Conservation (phyloP, 495 filamentous ascomycete species). For the Immersiella caudata region DNA sequence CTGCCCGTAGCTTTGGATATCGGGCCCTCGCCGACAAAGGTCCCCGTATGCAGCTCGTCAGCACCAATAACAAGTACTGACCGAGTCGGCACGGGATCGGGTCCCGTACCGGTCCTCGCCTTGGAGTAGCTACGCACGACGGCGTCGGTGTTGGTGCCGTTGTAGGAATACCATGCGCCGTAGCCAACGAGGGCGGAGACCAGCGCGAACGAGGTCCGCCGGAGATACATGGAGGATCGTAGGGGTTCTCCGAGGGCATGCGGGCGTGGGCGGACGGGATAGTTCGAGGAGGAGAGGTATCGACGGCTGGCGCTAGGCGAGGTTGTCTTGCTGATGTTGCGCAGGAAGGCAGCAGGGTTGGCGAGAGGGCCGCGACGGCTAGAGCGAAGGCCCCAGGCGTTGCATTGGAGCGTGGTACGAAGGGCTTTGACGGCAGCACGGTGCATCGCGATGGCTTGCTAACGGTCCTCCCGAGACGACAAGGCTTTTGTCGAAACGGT, state of each 20-base stretch:
- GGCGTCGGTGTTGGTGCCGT: slow-evolving; percentile 36
- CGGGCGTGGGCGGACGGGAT: slow-evolving; percentile 23
- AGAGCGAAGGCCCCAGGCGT: slow-evolving; percentile 45
- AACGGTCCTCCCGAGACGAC: slow-evolving; percentile 8
- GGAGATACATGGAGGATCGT: slow-evolving; percentile 54
- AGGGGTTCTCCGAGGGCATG: slow-evolving; percentile 43
- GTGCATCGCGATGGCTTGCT: slow-evolving; percentile 43
- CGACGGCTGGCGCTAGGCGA: neutral
- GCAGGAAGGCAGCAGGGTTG: slow-evolving; percentile 21
- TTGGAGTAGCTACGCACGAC: slow-evolving; percentile 32
- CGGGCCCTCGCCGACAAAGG: slow-evolving; percentile 77
- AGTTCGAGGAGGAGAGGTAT: neutral
- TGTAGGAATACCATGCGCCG: slow-evolving; percentile 54
- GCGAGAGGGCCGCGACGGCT: slow-evolving; percentile 37
- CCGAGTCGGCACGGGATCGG: slow-evolving; percentile 37
- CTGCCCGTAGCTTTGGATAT: slow-evolving; percentile 79
- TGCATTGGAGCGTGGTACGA: slow-evolving; percentile 48
- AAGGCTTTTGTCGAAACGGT: slow-evolving; percentile 9
- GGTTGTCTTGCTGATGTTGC: slow-evolving; percentile 7
- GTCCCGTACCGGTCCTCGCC: slow-evolving; percentile 16
- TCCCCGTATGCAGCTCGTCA: slow-evolving; percentile 80
- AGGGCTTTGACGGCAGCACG: slow-evolving; percentile 49
- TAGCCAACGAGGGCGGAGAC: slow-evolving; percentile 54
- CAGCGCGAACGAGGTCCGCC: slow-evolving; percentile 47
- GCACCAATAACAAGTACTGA: slow-evolving; percentile 76